Evolutionary conservation across 257 asterid genomes (phyloP), one percentile per base, ranked within the genome.

Genomic region (Buddleja alternifolia): DNA sequence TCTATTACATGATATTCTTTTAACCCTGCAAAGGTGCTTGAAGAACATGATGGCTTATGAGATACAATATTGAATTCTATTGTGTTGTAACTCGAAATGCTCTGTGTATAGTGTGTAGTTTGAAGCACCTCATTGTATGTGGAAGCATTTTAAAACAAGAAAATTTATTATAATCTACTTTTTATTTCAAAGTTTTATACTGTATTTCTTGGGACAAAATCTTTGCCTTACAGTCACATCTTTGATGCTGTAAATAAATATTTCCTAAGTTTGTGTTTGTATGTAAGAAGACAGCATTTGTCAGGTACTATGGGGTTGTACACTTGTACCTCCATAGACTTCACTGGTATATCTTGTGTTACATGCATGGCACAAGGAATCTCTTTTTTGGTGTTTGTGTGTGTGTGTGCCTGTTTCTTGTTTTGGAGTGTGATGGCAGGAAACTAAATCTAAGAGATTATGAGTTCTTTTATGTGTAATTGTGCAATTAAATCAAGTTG

Each of bases 61-160:
- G 56, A 29, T 64, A 17, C n/a, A 63, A 14, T 45, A 45, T 25
- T 10, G 17, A 19, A 32, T 64, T 63, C 46, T 1, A 44, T n/a
- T 63, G 48, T 24, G 57, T 48, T 47, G 70, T 64, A 50, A 36
- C 9, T 14, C 47, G 17, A 16, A 41, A 63, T 63, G 57, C 45
- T 4, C 44, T 63, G 41, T 63, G 11, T 57, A 25, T 25, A 32
- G 23, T 14, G 40, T n/a, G 23, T 62, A 1, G 7, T 44, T 4
- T 14, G 39, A 21, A 62, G 68, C 53, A 21, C 24, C 5, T 8
- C 7, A 21, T 40, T 41, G 6, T 60, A 14, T 20, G 25, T 39
- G 51, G 16, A n/a, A 42, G 45, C 42, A 39, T 6, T 60, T 61
- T 24, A 21, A 60, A 21, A 14, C 39, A 57, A 29, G 21, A n/a